These are phyloP conservation scores for Chaetomium cochliodes DNA, from an alignment of 495 filamentous ascomycete genomes.

Conservation along the genomic window DNA sequence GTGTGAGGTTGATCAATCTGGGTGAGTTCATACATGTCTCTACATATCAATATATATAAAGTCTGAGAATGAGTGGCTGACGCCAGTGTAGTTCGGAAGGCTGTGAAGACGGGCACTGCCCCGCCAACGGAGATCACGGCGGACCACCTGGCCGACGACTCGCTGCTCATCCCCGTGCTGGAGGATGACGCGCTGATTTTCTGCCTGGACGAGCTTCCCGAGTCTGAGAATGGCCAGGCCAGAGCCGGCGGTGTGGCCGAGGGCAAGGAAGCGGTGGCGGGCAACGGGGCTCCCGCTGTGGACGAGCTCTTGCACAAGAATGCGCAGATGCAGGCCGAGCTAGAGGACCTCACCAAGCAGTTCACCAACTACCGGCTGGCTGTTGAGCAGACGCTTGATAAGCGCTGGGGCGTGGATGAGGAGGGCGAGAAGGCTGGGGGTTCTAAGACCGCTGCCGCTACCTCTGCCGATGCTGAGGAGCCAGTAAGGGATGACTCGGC, in stretches of 20 bases:
- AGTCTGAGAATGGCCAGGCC: conserved; percentile 33
- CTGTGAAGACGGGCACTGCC: conserved; percentile 46
- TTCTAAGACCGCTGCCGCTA: conserved; percentile 7
- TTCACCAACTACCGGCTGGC: conserved; percentile 69
- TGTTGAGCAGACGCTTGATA: conserved; percentile 68
- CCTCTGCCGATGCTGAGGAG: conserved; percentile 20
- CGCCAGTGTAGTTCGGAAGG: conserved; percentile 38
- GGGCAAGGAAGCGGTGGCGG: conserved; percentile 3
- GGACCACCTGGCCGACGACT: conserved; percentile 66
- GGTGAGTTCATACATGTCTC: conserved; percentile 36
- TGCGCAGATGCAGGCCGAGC: conserved; percentile 64
- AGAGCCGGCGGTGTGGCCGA: neutral
- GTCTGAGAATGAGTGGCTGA: neutral
- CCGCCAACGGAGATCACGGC: conserved; percentile 56
- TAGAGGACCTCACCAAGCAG: conserved; percentile 62
- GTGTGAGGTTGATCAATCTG: conserved; percentile 84
- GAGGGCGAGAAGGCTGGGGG: conserved; percentile 24
- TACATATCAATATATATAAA: neutral
- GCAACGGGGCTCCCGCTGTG: conserved; percentile 26
- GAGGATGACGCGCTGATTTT: conserved; percentile 87
- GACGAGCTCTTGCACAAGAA: conserved; percentile 56
- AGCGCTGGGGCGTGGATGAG: conserved; percentile 58
- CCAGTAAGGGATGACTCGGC: conserved; percentile 53
- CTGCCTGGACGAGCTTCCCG: conserved; percentile 71
- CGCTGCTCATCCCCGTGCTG: conserved; percentile 77